These are phyloP conservation scores for Fusarium nodosum DNA, from an alignment of 2,329 filamentous ascomycete genomes.

Conservation along the genomic window DNA sequence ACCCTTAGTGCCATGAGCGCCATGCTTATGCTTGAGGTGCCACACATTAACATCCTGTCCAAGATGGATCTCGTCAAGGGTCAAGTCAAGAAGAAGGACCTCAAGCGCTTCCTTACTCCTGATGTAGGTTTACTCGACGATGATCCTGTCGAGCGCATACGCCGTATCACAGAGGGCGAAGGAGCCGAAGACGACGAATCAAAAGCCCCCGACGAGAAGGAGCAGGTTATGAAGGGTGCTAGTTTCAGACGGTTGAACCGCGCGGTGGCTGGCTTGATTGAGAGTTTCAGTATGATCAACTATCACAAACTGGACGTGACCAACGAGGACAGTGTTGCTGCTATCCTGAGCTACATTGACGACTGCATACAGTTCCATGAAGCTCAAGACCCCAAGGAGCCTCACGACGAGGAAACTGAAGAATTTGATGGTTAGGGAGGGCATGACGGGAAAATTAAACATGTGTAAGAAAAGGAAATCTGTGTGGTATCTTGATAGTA, in stretches of 20 bases:
- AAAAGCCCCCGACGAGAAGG: conserved; percentile 73
- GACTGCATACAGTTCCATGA: conserved; percentile 95
- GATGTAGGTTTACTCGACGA: conserved; percentile 87
- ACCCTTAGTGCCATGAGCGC: conserved; percentile 97
- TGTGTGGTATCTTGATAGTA: conserved; percentile 41
- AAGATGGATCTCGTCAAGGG: conserved; percentile 98
- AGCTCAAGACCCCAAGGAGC: conserved; percentile 90
- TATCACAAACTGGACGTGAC: conserved; percentile 91
- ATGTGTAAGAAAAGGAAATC: conserved; percentile 26
- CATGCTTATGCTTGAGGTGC: conserved; percentile 98
- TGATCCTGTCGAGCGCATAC: conserved; percentile 70
- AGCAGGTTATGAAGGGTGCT: conserved; percentile 81
- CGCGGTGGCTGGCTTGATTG: conserved; percentile 91
- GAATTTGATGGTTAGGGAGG: conserved; percentile 51
- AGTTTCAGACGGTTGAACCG: conserved; percentile 87
- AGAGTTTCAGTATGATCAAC: conserved; percentile 98
- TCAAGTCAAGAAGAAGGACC: conserved; percentile 85
- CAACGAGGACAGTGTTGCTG: conserved; percentile 90
- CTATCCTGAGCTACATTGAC: conserved; percentile 90
- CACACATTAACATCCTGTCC: conserved; percentile 94
- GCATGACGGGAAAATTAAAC: conserved; percentile 12
- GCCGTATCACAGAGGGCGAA: conserved; percentile 56
- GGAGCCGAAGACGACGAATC: conserved; percentile 65
- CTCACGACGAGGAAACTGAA: conserved; percentile 69
- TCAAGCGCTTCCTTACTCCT: conserved; percentile 91